A percentile compares a stretch with the other conserved stretches of the same genome.
These are phyloP conservation scores for Capronia americana DNA, from an alignment of 2,329 filamentous ascomycete genomes.

Conservation along the genomic window DNA sequence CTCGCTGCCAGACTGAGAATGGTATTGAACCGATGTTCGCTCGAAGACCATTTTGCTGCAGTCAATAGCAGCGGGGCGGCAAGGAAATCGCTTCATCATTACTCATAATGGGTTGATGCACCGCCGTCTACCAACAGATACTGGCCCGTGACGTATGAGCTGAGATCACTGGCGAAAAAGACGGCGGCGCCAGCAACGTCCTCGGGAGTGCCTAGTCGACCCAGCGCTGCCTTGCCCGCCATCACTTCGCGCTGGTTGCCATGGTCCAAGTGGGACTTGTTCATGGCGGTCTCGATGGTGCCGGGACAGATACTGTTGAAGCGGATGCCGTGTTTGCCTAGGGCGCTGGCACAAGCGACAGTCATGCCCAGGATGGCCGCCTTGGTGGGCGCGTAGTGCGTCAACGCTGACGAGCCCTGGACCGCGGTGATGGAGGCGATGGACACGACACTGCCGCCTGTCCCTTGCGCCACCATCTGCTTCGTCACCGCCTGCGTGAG, in stretches of 20 bases:
- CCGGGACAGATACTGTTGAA: slow-evolving; percentile 57
- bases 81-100: too few relatives aligned
- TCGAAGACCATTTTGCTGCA: too few relatives aligned
- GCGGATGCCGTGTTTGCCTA: slow-evolving; percentile 54
- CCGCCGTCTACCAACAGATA: slow-evolving; percentile 55
- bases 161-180: slow-evolving; percentile 56
- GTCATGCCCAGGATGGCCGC: slow-evolving; percentile 22
- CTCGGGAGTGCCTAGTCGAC: slow-evolving; percentile 45
- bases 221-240: slow-evolving; percentile 14
- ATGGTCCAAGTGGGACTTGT: slow-evolving; percentile 48
- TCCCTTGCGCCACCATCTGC: slow-evolving; percentile 59
- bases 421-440: slow-evolving; percentile 30
- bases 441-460: slow-evolving; percentile 39
- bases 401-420: slow-evolving; percentile 17
- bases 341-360: slow-evolving; percentile 35
- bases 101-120: slow-evolving; percentile 19
- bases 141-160: slow-evolving; percentile 53
- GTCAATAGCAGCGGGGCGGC: too few relatives aligned
- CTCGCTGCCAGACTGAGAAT: too few relatives aligned
- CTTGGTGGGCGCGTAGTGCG: slow-evolving; percentile 23
- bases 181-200: slow-evolving; percentile 51
- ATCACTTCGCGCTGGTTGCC: slow-evolving; percentile 21
- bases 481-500: slow-evolving; percentile 57
- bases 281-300: slow-evolving; percentile 53
- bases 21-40: too few relatives aligned